A percentile compares a stretch with the other conserved stretches of the same genome.
These are phyloP conservation scores for Paecilomyces fulvus DNA, from an alignment of 2,329 filamentous ascomycete genomes.

Conservation along the genomic window DNA sequence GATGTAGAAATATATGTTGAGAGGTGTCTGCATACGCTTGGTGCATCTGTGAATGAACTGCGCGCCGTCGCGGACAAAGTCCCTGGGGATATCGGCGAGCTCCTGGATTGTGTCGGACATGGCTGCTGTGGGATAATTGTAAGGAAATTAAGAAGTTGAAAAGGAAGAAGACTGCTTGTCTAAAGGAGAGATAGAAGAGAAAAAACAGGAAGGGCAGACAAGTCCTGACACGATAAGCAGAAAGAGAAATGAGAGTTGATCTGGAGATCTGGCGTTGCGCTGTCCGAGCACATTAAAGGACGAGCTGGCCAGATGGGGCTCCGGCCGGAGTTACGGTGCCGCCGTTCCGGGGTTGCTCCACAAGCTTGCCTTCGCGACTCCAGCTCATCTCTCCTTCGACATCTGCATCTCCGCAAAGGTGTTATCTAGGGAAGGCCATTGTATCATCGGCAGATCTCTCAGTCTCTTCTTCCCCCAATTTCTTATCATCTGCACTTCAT, in stretches of 20 bases:
- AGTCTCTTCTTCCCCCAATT: not conserved
- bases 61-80: slow-evolving; percentile 44
- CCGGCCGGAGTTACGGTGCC: slow-evolving; percentile 13
- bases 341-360: slow-evolving; percentile 12
- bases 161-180: not conserved
- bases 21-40: slow-evolving; percentile 33
- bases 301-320: slow-evolving; percentile 11
- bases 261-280: not conserved
- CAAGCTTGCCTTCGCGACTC: slow-evolving; percentile 9
- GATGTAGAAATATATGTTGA: slow-evolving; percentile 7
- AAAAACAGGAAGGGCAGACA: not conserved
- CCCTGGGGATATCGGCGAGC: slow-evolving; percentile 49
- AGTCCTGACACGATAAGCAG: not conserved
- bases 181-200: not conserved
- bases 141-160: not conserved
- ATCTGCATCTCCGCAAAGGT: slow-evolving; percentile 6
- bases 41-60: slow-evolving; percentile 42
- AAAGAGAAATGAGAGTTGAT: not conserved
- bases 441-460: slow-evolving; percentile 3
- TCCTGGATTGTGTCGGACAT: slow-evolving; percentile 55
- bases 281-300: not conserved
- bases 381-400: slow-evolving; percentile 9
- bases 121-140: not conserved
- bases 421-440: slow-evolving; percentile 1
- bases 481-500: not conserved